Conservation (phyloP, 106 monocot species). For the Dendrobium officinale region DNA sequence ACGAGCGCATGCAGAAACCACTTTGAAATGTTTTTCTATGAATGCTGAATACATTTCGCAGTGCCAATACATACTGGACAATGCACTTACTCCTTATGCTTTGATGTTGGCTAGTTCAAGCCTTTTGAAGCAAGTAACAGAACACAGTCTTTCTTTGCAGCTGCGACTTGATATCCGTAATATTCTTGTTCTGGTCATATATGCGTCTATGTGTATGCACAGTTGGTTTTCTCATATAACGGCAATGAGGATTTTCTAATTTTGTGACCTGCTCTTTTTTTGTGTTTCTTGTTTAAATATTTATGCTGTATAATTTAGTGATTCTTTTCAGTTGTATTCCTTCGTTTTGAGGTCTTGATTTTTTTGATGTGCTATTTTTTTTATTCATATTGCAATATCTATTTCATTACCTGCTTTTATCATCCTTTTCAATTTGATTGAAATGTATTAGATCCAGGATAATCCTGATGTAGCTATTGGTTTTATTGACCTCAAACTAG, state of each 20-base stretch:
- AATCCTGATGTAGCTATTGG: not conserved
- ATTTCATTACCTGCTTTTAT: not conserved
- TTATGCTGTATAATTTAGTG: not conserved
- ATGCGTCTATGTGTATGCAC: not conserved
- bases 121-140: constrained; percentile 96
- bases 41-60: constrained; percentile 94
- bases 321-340: not conserved
- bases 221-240: not conserved
- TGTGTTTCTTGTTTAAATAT: not conserved
- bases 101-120: constrained; percentile 99
- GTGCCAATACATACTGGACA: constrained; percentile 97
- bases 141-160: constrained; percentile 86
- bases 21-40: constrained; percentile 92
- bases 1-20: constrained; percentile 86
- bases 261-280: not conserved
- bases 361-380: not conserved
- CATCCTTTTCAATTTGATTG: not conserved
- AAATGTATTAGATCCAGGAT: not conserved
- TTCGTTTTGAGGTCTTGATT: not conserved
- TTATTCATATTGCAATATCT: not conserved
- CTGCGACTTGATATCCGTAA: constrained; percentile 98
- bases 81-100: constrained; percentile 96
- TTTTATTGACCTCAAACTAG: not conserved
- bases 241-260: not conserved
- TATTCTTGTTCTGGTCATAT: constrained; percentile 23